These are phyloP conservation scores for Barnettozyma pratensis DNA, from an alignment of 805 yeast species.

Conservation along the genomic window DNA sequence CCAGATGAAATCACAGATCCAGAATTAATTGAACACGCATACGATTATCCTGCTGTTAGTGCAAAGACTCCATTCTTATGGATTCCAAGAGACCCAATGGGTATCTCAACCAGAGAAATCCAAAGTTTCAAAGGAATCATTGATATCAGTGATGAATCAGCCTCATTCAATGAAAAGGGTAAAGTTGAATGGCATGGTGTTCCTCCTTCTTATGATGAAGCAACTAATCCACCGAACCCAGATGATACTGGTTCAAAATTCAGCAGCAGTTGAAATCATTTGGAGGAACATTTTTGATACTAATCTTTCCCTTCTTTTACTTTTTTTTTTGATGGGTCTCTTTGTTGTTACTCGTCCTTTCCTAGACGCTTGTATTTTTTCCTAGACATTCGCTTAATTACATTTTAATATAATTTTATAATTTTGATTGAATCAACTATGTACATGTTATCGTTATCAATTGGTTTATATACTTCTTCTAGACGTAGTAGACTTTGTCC, in stretches of 20 bases:
- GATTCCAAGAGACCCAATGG: constrained; percentile 90
- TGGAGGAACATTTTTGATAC: not conserved
- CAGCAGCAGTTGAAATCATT: not conserved
- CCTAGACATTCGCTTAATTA: not conserved
- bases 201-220: constrained; percentile 39
- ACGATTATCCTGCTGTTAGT: constrained; percentile 68
- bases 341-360: not conserved
- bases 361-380: not conserved
- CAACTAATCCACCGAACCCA: not conserved
- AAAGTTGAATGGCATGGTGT: constrained; percentile 42
- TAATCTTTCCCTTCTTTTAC: not conserved
- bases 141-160: constrained; percentile 61
- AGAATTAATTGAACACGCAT: constrained; percentile 53
- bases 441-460: not conserved
- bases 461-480: not conserved
- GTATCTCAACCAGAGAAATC: constrained; percentile 62
- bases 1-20: constrained; percentile 35
- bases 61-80: constrained; percentile 74
- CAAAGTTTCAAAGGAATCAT: constrained; percentile 50
- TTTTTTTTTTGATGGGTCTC: not conserved
- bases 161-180: constrained; percentile 51
- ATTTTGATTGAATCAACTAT: not conserved
- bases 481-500: constrained; percentile 30
- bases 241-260: not conserved
- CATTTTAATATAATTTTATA: not conserved